Base-by-base conservation (phyloP, 306 rosid genomes). In the Cyamopsis tetragonoloba region DNA sequence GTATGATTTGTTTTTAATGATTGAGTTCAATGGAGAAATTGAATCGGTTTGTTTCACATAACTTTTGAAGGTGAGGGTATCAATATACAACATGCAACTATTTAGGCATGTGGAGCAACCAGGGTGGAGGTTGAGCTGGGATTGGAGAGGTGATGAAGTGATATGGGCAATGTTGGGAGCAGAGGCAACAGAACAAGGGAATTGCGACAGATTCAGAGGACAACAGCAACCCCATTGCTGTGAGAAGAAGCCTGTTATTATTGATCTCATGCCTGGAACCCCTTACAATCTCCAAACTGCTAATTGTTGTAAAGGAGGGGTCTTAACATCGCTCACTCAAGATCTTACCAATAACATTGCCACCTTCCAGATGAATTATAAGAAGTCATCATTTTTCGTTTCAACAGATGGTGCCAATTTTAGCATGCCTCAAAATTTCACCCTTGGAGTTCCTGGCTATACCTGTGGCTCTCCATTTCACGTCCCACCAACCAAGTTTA, bases 121-220 rank as follows among this genome's bases (percentile, higher is more conserved):
- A 0, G 96, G 97, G 18, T 88, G 96, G 97, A 78, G 24, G 10
- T 4, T 91, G 20, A 28, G 84, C 2, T 91, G 97, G 96, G 70
- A 28, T 4, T 91, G 97, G 97, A 79, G 37, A 53, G 77, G 71
- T 2, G 68, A 85, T 1, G 91, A 91, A 64, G 95, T 79, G 68
- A 88, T 91, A 9, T 88, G 95, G 97, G 30, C 76, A 38, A 80
- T 86, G 88, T 57, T 82, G 80, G 97, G 96, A 5, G 96, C 95
- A 10, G 95, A 91, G 79, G 86, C 97, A 1, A 75, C 26, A 0
- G 76, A 84, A 46, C 95, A 85, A 80, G 97, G 96, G 38, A 44
- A 88, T 23, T 91, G 97, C 80, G 62, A 87, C 8, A 80, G 65
- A 64, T 80, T 83, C 41, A 81, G 23, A 20, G 86, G 82, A 42